Evolutionary conservation across 1,139 yeast species (phyloP), one percentile per base, ranked within the genome.

Genomic region (Candida sp.): DNA sequence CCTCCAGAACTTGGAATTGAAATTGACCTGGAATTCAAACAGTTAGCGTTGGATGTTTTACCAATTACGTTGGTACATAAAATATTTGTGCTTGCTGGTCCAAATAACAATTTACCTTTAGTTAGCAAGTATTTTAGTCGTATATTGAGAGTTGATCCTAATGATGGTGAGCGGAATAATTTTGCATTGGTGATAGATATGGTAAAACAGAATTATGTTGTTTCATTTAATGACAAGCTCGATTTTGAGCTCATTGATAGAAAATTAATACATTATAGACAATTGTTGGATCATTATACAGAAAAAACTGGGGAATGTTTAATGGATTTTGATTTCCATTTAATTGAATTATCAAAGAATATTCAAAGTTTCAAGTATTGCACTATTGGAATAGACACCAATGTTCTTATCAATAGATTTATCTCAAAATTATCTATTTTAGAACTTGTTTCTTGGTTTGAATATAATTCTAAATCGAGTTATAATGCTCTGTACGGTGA

Each of bases 51-150:
- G 15, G 55, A 53, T 38, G 44, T 52, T 15, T 52, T 73, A 12
- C 77, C 78, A 1, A 42, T 48, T 4, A 74, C 70, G 40, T 43
- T 73, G 1, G 41, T 71, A 8, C 48, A 50, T 12, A 51, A 54
- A 29, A 65, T 73, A 21, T 72, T 68, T 47, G 49, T 65, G 5
- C 46, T 49, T 22, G 53, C 67, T 1, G 68, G 70, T 5, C 51
- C 70, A 2, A 57, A 56, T 4, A 53, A 57, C 36, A 64, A 64
- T 25, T 25, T 25, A 25, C 29, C 29, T 25, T 25, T 25, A 9
- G 29, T 25, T 9, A 25, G 9, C 29, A 25, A 25, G 29, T 25
- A 25, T 25, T 25, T 6, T 9, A 25, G 9, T 25, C 29, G 9
- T 6, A 6, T 25, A 25, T 25, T 71, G 23, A 50, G 47, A 21